Evolutionary conservation across 129 eudicot species (phyloP), one percentile per base, ranked within the genome.

Genomic region (Flaveria trinervia): DNA sequence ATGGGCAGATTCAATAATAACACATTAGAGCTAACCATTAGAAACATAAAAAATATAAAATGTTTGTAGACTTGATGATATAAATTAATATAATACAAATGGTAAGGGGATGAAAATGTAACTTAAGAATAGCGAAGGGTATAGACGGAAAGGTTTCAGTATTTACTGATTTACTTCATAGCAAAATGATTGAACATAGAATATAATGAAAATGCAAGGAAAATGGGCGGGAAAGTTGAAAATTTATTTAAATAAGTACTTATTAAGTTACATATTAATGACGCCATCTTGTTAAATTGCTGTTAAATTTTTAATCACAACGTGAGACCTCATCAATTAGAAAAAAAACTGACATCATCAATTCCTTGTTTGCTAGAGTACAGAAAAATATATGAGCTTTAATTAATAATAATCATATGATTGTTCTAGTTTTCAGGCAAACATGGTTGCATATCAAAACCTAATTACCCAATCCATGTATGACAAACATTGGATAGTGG

Each of bases 401-500:
- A 51, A 7, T 51, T 51, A 51, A 51, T 52, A 4, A 16, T 52
- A 5, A 68, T 61, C 59, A 49, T 71, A 43, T 46, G 18, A 13
- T 62, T 12, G 22, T 22, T 82, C 72, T 83, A 93, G 98, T 62
- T 93, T 93, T 83, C 98, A 93, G 78, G 85, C 85, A 77, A 93
- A 93, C 74, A 82, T 90, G 96, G 90, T 81, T 76, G 81, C 89
- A n/a, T 93, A 90, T 80, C 97, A 85, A 83, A 93, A 83, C 81
- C 82, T 93, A 66, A 87, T 91, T 68, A 93, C 98, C 14, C 95
- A 89, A 74, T 93, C 98, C 71, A 93, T 93, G 98, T 93, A 93
- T 72, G 98, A 93, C 79, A 93, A 93, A 80, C 98, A 93, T 76
- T 93, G 65, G 97, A 93, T 79, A 93, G 97, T 75, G 98, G 98